phyloP scores from a whole-genome alignment of 345 rosid species.

The Aquilaria malaccensis region DNA sequence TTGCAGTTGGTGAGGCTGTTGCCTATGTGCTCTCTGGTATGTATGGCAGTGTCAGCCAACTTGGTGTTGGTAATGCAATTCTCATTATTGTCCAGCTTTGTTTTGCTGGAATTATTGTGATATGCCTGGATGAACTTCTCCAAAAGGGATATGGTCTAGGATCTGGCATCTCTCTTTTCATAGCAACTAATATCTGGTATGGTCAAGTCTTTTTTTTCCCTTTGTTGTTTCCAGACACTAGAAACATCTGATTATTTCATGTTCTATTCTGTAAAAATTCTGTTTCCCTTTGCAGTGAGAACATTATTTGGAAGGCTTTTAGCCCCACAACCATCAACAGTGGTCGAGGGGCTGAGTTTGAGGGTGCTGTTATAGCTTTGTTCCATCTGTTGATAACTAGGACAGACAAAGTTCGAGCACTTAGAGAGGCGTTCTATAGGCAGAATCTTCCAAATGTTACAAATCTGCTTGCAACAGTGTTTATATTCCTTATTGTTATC shows the following conservation, averaged over 20 bases:
- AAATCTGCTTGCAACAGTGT: constrained; percentile 15
- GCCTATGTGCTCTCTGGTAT: constrained; percentile 47
- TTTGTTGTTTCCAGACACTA: background rate
- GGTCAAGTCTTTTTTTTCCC: constrained; percentile 3
- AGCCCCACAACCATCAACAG: constrained; percentile 63
- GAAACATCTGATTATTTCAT: background rate
- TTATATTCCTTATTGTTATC: too few relatives aligned
- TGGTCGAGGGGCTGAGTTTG: constrained; percentile 65
- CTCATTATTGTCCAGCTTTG: constrained; percentile 27
- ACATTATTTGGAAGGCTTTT: constrained; percentile 61
- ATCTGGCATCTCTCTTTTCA: constrained; percentile 53
- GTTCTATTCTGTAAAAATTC: background rate
- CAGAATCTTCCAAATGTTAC: constrained; percentile 65
- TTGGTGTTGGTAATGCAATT: constrained; percentile 48
- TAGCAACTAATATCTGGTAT: constrained; percentile 55
- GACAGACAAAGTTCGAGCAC: constrained; percentile 47
- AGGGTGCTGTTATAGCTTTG: constrained; percentile 61
- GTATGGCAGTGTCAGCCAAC: constrained; percentile 49
- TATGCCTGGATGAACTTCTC: constrained; percentile 46
- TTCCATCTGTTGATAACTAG: constrained; percentile 54
- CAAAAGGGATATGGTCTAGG: constrained; percentile 50
- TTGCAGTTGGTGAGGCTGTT: constrained; percentile 52
- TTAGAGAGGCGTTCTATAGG: constrained; percentile 55
- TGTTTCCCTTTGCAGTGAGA: constrained; percentile 34
- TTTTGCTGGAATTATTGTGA: constrained; percentile 44